Evolutionary conservation across 805 yeast genomes (phyloP).

Genomic region (Teunomyces gatunensis): DNA sequence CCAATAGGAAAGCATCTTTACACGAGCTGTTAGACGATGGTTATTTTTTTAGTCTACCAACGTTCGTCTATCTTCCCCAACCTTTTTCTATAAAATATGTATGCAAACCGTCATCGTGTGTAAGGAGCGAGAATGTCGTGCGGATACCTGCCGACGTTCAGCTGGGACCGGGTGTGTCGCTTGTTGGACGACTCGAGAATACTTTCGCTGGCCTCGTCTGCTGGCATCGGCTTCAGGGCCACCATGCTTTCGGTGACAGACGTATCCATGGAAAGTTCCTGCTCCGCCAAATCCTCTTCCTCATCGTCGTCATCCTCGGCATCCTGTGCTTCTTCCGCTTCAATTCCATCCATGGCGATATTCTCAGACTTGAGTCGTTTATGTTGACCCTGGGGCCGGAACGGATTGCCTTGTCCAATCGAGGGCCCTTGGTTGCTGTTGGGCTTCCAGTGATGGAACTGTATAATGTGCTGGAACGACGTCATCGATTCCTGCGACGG

Average conservation of each 20-base stretch:
- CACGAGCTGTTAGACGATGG: neutral
- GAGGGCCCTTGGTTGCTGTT: slow-evolving; percentile 24
- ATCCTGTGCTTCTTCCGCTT: slow-evolving; percentile 1
- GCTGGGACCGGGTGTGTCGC: slow-evolving; percentile 11
- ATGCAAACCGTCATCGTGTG: slow-evolving; percentile 5
- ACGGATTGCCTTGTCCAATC: slow-evolving; percentile 7
- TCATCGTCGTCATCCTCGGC: neutral
- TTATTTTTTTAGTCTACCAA: neutral
- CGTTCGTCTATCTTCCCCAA: neutral
- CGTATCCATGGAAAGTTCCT: slow-evolving; percentile 15
- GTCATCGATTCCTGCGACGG: slow-evolving; percentile 45
- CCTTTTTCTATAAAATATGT: neutral
- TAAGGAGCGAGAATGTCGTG: slow-evolving; percentile 25
- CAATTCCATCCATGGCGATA: slow-evolving; percentile 34
- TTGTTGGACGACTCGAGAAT: slow-evolving; percentile 7
- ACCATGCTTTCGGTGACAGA: slow-evolving; percentile 6
- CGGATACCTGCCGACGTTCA: slow-evolving; percentile 27
- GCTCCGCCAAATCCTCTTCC: slow-evolving; percentile 7
- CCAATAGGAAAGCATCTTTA: neutral
- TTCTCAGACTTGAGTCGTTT: neutral
- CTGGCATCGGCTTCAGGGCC: neutral
- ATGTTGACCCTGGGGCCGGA: slow-evolving; percentile 6
- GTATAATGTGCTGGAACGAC: slow-evolving; percentile 49
- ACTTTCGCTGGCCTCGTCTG: slow-evolving; percentile 10
- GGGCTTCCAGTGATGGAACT: slow-evolving; percentile 59